A percentile compares a stretch with the other conserved stretches of the same genome.
Conservation (phyloP, 768 basidiomycete genomes). For the Mycena amicta region DNA sequence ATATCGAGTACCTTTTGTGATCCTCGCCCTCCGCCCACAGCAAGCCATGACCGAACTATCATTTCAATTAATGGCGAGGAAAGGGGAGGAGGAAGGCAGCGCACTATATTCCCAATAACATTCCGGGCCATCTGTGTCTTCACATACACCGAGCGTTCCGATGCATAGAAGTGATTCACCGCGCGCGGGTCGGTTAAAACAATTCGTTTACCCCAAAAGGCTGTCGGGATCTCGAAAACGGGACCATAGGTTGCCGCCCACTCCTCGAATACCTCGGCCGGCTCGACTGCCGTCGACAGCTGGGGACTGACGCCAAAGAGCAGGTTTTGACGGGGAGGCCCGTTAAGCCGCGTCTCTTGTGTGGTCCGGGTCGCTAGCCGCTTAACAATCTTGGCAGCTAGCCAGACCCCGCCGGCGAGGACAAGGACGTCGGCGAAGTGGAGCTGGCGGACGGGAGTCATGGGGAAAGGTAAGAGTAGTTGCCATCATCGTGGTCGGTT, state of each 20-base stretch:
- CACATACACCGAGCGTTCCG: slow-evolving; percentile 13
- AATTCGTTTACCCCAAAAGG: slow-evolving; percentile 11
- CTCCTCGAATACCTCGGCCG: slow-evolving; percentile 7
- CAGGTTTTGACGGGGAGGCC: slow-evolving; percentile 14
- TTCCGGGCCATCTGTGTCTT: slow-evolving; percentile 17
- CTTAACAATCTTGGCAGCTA: neutral
- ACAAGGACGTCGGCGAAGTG: neutral
- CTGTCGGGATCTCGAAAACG: slow-evolving; percentile 10
- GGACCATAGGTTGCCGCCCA: slow-evolving; percentile 22
- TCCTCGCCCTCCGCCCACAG: slow-evolving; percentile 25
- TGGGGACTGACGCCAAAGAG: slow-evolving; percentile 14
- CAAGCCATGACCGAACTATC: slow-evolving; percentile 20
- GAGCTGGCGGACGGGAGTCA: neutral
- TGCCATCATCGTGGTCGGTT: no score
- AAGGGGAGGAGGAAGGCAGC: neutral
- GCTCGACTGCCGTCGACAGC: slow-evolving; percentile 6
- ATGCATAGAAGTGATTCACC: slow-evolving; percentile 24
- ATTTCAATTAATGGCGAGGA: no score
- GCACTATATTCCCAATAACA: slow-evolving; percentile 4
- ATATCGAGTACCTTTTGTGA: slow-evolving; percentile 25
- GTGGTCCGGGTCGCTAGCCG: neutral
- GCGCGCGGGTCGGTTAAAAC: slow-evolving; percentile 28
- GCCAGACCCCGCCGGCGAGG: neutral
- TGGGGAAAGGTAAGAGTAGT: no score
- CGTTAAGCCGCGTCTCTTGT: slow-evolving; percentile 2